Evolutionary conservation across 208 protist species (phyloP).

Genomic region (Leishmania arabica): DNA sequence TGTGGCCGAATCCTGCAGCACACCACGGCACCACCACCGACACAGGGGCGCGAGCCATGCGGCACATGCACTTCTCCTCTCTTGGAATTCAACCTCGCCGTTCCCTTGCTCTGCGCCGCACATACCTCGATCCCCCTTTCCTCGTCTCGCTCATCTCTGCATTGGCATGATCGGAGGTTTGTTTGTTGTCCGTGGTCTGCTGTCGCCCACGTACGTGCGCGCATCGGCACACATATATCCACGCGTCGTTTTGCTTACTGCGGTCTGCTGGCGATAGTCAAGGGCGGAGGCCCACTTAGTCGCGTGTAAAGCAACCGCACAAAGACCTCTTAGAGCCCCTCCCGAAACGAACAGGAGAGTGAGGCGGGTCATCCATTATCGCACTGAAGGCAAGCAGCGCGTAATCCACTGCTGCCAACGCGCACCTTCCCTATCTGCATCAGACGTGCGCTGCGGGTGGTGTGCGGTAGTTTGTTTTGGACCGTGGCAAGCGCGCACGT

Average conservation of each 20-base stretch:
- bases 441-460: not conserved
- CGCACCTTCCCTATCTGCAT: not conserved
- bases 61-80: constrained; percentile 7
- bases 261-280: not conserved
- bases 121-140: not conserved
- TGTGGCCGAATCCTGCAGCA: not conserved
- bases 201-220: not conserved
- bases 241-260: not conserved
- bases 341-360: not conserved
- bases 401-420: not conserved
- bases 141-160: not conserved
- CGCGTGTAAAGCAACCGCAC: not conserved
- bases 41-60: no score
- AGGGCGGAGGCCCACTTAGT: not conserved
- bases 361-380: not conserved
- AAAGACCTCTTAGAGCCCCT: not conserved
- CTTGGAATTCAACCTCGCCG: constrained; percentile 2
- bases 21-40: not conserved
- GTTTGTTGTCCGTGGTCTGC: not conserved
- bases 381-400: not conserved
- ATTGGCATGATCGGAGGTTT: not conserved
- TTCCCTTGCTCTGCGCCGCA: not conserved
- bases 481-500: not conserved
- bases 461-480: not conserved
- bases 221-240: not conserved